These are phyloP conservation scores for Lithospermum erythrorhizon DNA, from an alignment of 257 asterid species.

Conservation along the genomic window DNA sequence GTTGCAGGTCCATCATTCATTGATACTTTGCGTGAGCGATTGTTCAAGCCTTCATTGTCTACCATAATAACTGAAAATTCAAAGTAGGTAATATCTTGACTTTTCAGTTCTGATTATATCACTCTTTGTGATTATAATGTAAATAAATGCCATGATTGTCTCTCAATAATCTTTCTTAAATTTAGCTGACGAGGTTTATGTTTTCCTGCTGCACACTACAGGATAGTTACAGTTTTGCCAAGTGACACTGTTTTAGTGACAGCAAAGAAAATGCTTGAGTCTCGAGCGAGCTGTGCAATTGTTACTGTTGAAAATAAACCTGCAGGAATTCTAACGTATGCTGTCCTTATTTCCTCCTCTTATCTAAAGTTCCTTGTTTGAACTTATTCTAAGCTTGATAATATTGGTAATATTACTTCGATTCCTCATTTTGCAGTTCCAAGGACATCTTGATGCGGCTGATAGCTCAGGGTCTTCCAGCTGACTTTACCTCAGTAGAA, in stretches of 20 bases:
- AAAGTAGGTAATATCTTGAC: conserved; percentile 88
- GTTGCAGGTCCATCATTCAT: conserved; percentile 66
- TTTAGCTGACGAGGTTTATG: background rate
- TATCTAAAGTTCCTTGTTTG: background rate
- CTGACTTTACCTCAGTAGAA: conserved; percentile 70
- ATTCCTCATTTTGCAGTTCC: conserved; percentile 36
- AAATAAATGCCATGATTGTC: background rate
- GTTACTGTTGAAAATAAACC: conserved; percentile 80
- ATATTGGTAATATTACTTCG: conserved; percentile 1
- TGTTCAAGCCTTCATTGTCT: conserved; percentile 83
- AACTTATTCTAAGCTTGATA: background rate
- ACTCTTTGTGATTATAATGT: background rate
- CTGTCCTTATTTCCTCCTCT: conserved; percentile 3
- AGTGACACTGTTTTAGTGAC: conserved; percentile 63
- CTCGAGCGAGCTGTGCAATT: conserved; percentile 50
- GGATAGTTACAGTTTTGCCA: conserved; percentile 67
- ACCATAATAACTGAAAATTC: conserved; percentile 82
- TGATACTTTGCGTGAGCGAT: conserved; percentile 77
- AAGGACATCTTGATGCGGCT: conserved; percentile 90
- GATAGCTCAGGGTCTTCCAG: conserved; percentile 73
- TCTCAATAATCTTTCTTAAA: background rate
- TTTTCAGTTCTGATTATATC: conserved; percentile 8
- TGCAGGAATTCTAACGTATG: conserved; percentile 62
- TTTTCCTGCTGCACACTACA: conserved; percentile 11
- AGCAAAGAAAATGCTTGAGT: conserved; percentile 77